Base-by-base conservation (phyloP, 345 rosid species). In the Litchi chinensis region DNA sequence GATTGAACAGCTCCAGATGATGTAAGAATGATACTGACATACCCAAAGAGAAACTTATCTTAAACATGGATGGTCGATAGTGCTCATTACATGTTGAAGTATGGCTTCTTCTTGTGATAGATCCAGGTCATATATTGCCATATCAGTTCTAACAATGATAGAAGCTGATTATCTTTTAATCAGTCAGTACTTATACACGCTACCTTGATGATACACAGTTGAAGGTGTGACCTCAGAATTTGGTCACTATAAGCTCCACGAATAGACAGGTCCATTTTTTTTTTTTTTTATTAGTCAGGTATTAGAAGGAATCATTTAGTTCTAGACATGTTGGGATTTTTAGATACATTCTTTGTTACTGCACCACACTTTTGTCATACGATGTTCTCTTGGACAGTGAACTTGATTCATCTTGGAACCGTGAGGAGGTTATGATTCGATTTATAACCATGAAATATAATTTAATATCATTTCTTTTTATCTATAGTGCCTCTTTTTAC, bases 1-100 rank as follows among this genome's bases (percentile, higher is more conserved):
- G 98, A 95, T 90, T 95, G 84, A 87, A 81, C 15, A 64, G 76
- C 67, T 62, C 19, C 46, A 83, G 59, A 65, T 66, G 71, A 81
- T 69, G 66, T 39, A 77, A 73, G 81, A 73, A 85, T 66, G 54
- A 80, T 21, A 77, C 79, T 76, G 78, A 87, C 83, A 63, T 70
- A 77, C 75, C 74, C 65, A 80, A 74, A 80, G 79, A 75, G 32
- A 44, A 70, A 28, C 70, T 56, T 56, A 26, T 79, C 67, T n/a
- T 65, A 48, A 68, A 80, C 12, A 32, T 21, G 64, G 69, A 76
- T 65, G 72, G 81, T 48, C 72, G 68, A 71, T 79, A 69, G 40
- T 62, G 46, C 65, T 15, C 60, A 73, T 40, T 65, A 40, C 75
- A 41, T 62, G 69, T 70, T 71, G 75, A 54, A n/a, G 63, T 56